phyloP scores from a whole-genome alignment of 805 yeast species.

The Lipomyces oligophaga region DNA sequence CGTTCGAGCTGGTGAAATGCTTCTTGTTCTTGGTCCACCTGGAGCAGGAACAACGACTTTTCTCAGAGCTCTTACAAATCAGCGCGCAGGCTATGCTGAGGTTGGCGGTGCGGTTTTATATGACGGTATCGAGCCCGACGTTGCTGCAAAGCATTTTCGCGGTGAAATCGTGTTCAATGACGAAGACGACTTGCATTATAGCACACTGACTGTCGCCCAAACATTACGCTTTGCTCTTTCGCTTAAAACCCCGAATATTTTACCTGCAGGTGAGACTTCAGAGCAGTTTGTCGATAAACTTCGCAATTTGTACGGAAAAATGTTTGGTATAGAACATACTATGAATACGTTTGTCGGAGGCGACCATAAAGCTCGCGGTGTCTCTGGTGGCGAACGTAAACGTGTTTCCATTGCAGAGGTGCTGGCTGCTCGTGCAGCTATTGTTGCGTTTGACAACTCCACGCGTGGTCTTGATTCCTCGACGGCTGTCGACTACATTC shows the following conservation, averaged over 20 bases:
- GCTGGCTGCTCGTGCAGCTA: slow-evolving; percentile 42
- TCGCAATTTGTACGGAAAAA: slow-evolving; percentile 53
- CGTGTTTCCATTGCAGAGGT: slow-evolving; percentile 67
- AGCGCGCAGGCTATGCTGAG: slow-evolving; percentile 22
- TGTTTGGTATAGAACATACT: slow-evolving; percentile 51
- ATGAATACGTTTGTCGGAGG: slow-evolving; percentile 62
- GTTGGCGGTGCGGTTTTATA: slow-evolving; percentile 57
- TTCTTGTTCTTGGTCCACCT: slow-evolving; percentile 67
- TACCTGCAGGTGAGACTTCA: slow-evolving; percentile 49
- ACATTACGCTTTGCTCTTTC: slow-evolving; percentile 62
- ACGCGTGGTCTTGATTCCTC: slow-evolving; percentile 70
- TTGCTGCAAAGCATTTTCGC: slow-evolving; percentile 57
- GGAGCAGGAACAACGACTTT: slow-evolving; percentile 56
- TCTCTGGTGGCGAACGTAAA: slow-evolving; percentile 70
- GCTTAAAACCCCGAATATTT: slow-evolving; percentile 59
- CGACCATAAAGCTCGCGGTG: slow-evolving; percentile 59
- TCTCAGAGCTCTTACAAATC: slow-evolving; percentile 55
- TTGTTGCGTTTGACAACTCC: slow-evolving; percentile 65
- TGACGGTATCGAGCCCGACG: slow-evolving; percentile 57
- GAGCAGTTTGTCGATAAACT: slow-evolving; percentile 52
- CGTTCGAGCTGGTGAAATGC: slow-evolving; percentile 63
- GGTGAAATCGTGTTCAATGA: slow-evolving; percentile 72
- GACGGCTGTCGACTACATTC: slow-evolving; percentile 62
- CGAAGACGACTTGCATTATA: slow-evolving; percentile 65
- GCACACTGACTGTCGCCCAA: slow-evolving; percentile 62